Base-by-base conservation (phyloP, 768 basidiomycete genomes). In the Hygrocybe punicea region DNA sequence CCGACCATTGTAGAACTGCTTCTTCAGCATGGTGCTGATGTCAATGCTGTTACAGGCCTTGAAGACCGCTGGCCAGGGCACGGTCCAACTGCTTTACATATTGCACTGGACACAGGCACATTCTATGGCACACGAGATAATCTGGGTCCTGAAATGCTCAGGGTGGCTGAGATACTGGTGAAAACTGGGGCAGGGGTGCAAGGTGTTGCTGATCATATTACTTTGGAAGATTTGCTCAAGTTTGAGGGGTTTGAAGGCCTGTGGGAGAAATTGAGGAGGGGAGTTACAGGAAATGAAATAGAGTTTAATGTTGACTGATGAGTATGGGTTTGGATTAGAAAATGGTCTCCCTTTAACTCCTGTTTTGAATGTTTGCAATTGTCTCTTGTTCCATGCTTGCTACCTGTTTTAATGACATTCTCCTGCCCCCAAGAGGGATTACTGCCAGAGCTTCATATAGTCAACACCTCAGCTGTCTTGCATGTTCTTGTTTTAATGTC, bases 221-320 rank as follows among this genome's bases (percentile, higher is more conserved):
- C 35, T 44, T 34, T 56, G 4, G 40, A 56, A 9, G 55, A 59
- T 16, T 54, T 59, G 14, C n/a, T 45, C 29, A 37, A 21, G 42
- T 59, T 59, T 34, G 58, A 56, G 33, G 58, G 55, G 14, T 51
- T 51, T 25, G 58, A 59, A 45, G 58, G 33, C 24, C 29, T 59
- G 10, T 59, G 58, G 58, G 33, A 55, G 53, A 59, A 56, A 23
- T 50, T 59, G 23, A 51, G 58, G 29, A 44, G 19, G 21, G 58
- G 54, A 6, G 48, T 59, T 19, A 51, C 53, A 11, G 40, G 40
- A 42, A 42, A 42, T 42, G 11, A 10, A 42, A 29, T 29, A 8
- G 29, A 29, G 4, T 8, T n/a, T n/a, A n/a, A n/a, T 29, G 29
- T 29, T 4, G 29, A 8, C 4, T 29, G 8, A 29, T 29, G 29